Evolutionary conservation across 176 grass and related monocot species (phyloP), one percentile per base, ranked within the genome.

Genomic region (Cenchrus purpureus): DNA sequence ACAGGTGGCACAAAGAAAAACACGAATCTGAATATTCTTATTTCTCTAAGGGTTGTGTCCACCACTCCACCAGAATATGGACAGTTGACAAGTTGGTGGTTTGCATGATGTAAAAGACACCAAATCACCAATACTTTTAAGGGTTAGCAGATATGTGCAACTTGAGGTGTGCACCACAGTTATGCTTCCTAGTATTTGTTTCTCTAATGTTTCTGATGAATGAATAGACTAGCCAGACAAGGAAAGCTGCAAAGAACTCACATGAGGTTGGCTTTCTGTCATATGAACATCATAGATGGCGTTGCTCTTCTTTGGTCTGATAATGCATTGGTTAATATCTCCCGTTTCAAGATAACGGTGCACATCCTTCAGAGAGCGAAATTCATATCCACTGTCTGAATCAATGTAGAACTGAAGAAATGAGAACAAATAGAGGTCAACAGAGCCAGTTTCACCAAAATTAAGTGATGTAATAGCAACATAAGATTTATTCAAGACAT

Each of bases 331-430:
- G 60, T 57, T 62, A 51, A 94, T 87, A 57, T 92, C 87, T 44
- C 92, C 92, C 56, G 87, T 77, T 78, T 80, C 29, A 85, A 94
- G 71, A 85, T 88, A 94, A n/a, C 87, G 87, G 29, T 74, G 67
- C 65, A 83, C 92, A 86, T 92, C 92, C 84, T 94, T 94, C 61
- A 94, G 15, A 56, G 90, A 94, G 57, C 85, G 90, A 60, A 94
- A 92, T 73, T 94, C 90, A 86, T 94, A 94, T 80, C 90, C 92
- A 90, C 82, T 92, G 53, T 80, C 68, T 77, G 92, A 90, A 74
- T 94, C 92, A 83, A 89, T 88, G 87, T 94, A 94, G 57, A 83
- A 87, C 92, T 94, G 85, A 71, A 84, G 52, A 68, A 32, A 89
- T 64, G 11, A 87, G 73, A 83, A 80, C 13, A 82, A 91, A 46